phyloP scores from a whole-genome alignment of 768 basidiomycete species.

The Lactifluus subvellereus region DNA sequence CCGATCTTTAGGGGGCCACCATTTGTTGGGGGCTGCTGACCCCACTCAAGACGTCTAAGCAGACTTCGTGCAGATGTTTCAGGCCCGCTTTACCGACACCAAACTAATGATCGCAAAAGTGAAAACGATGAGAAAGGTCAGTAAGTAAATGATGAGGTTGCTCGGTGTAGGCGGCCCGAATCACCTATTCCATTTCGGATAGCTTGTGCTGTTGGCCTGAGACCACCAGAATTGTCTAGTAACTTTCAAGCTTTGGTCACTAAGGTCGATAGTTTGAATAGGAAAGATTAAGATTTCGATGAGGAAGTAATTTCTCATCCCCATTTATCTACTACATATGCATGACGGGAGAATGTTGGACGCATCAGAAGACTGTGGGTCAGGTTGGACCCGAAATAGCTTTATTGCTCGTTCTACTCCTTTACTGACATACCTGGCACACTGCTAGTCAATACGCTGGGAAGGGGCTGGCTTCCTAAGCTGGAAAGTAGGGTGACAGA shows the following conservation, averaged over 20 bases:
- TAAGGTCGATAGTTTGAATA: background rate
- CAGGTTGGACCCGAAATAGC: background rate
- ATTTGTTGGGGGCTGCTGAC: background rate
- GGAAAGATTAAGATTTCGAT: background rate
- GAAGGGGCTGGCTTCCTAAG: constrained; percentile 57
- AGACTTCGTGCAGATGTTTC: background rate
- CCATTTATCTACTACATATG: background rate
- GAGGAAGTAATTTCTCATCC: background rate
- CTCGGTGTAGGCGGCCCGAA: background rate
- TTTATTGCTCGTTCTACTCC: constrained; percentile 13
- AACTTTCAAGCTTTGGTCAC: background rate
- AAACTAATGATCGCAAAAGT: background rate
- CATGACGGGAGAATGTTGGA: background rate
- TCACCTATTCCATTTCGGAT: background rate
- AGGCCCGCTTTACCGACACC: background rate
- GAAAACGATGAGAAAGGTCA: background rate
- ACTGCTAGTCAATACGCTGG: constrained; percentile 67
- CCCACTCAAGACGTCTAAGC: background rate
- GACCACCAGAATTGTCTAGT: background rate
- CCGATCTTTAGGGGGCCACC: background rate
- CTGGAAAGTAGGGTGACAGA: constrained; percentile 60
- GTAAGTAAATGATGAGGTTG: background rate
- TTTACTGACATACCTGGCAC: constrained; percentile 29
- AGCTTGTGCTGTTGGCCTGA: background rate
- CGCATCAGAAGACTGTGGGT: background rate